Conservation (phyloP, 169 alveolate genomes). For the Eimeria brunetti region DNA sequence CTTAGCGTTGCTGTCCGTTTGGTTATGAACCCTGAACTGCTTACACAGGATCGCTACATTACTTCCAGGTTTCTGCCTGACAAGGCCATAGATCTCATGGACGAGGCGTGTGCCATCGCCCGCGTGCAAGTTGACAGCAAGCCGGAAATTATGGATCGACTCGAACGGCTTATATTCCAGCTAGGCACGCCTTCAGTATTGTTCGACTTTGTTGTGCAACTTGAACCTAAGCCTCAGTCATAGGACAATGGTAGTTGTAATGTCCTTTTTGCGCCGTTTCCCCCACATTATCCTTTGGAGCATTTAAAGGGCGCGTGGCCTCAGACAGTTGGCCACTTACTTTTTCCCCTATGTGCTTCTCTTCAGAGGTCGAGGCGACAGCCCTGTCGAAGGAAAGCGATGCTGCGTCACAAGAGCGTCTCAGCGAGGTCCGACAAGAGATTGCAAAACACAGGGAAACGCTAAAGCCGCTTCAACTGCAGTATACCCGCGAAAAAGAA, state of each 20-base stretch:
- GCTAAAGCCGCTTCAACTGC: slow-evolving; percentile 66
- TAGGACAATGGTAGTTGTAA: background rate
- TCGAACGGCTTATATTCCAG: slow-evolving; percentile 89
- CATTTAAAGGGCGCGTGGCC: background rate
- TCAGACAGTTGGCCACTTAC: background rate
- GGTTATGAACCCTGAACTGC: background rate
- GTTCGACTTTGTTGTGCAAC: background rate
- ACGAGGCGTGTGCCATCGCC: slow-evolving; percentile 92
- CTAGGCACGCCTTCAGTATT: slow-evolving; percentile 76
- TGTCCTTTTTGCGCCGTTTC: background rate
- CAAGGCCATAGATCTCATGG: slow-evolving; percentile 92
- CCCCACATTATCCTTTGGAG: background rate
- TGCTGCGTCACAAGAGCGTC: slow-evolving; percentile 81
- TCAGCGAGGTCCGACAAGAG: slow-evolving; percentile 83
- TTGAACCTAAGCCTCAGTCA: background rate
- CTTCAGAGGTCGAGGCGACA: slow-evolving; percentile 85
- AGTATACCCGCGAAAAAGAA: slow-evolving; percentile 85
- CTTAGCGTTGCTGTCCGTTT: background rate
- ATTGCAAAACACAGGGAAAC: slow-evolving; percentile 58
- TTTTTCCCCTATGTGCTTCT: background rate
- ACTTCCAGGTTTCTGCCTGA: slow-evolving; percentile 88
- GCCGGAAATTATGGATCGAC: slow-evolving; percentile 90
- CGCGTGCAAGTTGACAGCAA: slow-evolving; percentile 90
- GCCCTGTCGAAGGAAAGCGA: slow-evolving; percentile 87
- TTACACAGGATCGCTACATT: slow-evolving; percentile 74